A percentile compares a stretch with the other conserved stretches of the same genome.
Evolutionary conservation across 2,329 filamentous ascomycete genomes (phyloP).

Genomic region (Cercospora sp.): DNA sequence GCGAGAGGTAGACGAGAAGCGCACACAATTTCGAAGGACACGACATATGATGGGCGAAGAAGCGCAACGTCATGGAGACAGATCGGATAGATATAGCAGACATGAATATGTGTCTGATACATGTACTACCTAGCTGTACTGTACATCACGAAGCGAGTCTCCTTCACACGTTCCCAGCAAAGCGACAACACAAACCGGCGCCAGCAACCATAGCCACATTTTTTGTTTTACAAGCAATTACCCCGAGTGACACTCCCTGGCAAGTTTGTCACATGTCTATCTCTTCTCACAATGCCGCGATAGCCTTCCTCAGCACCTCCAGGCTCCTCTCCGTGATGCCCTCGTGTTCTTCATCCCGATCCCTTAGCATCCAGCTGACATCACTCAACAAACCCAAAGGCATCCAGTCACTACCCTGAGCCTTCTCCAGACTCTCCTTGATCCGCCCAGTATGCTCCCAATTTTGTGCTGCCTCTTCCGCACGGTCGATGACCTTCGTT

Average conservation of each 20-base stretch:
- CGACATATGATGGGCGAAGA: background rate
- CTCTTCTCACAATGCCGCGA: slow-evolving; percentile 52
- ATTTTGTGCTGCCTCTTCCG: slow-evolving; percentile 82
- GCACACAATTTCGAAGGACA: background rate
- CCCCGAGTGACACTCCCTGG: background rate
- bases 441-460: slow-evolving; percentile 95
- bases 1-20: slow-evolving; percentile 52
- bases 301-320: slow-evolving; percentile 59
- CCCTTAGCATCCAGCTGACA: slow-evolving; percentile 73
- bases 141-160: background rate
- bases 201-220: background rate
- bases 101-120: background rate
- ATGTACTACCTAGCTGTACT: background rate
- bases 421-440: slow-evolving; percentile 82
- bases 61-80: background rate
- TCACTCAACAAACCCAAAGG: slow-evolving; percentile 87
- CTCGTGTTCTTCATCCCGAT: slow-evolving; percentile 41
- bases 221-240: background rate
- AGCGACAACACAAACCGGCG: background rate
- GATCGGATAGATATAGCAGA: background rate
- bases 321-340: slow-evolving; percentile 53
- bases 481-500: slow-evolving; percentile 75
- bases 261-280: too few relatives aligned
- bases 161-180: background rate
- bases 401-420: slow-evolving; percentile 70